A percentile compares a stretch with the other conserved stretches of the same genome.
Conservation (phyloP, 1,284 basidiomycete genomes). For the Marasmius sp. region DNA sequence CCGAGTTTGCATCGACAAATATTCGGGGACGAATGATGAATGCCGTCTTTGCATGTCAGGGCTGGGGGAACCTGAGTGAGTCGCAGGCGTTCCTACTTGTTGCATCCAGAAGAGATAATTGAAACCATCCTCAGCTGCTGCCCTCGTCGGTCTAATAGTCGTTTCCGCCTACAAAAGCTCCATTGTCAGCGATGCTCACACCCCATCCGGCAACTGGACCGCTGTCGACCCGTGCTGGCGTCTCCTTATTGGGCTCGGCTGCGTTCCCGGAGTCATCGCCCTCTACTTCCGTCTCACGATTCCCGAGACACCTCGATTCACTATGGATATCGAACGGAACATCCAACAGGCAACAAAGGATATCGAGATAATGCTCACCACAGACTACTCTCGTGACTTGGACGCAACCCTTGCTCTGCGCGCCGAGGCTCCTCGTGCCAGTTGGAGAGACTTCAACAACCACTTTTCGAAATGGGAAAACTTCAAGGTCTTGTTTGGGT, state of each 20-base stretch:
- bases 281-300: slow-evolving; percentile 80
- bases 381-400: slow-evolving; percentile 52
- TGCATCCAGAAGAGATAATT: slow-evolving; percentile 7
- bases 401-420: slow-evolving; percentile 57
- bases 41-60: slow-evolving; percentile 68
- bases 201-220: slow-evolving; percentile 35
- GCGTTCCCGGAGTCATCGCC: slow-evolving; percentile 64
- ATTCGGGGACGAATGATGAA: slow-evolving; percentile 76
- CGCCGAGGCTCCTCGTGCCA: slow-evolving; percentile 64
- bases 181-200: slow-evolving; percentile 45
- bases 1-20: slow-evolving; percentile 75
- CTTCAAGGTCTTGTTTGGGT: slow-evolving; percentile 63
- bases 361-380: slow-evolving; percentile 43
- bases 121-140: slow-evolving; percentile 43
- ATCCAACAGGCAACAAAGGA: slow-evolving; percentile 60
- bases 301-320: slow-evolving; percentile 83
- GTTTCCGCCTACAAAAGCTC: slow-evolving; percentile 67
- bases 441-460: slow-evolving; percentile 57
- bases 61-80: slow-evolving; percentile 69
- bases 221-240: slow-evolving; percentile 68
- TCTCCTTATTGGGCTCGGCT: slow-evolving; percentile 70
- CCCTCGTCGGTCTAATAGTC: slow-evolving; percentile 68
- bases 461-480: slow-evolving; percentile 69
- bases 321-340: slow-evolving; percentile 88
- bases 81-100: slow-evolving; percentile 16